Evolutionary conservation across 257 asterid species (phyloP), one percentile per base, ranked within the genome.

Genomic region (Voacanga thouarsii): DNA sequence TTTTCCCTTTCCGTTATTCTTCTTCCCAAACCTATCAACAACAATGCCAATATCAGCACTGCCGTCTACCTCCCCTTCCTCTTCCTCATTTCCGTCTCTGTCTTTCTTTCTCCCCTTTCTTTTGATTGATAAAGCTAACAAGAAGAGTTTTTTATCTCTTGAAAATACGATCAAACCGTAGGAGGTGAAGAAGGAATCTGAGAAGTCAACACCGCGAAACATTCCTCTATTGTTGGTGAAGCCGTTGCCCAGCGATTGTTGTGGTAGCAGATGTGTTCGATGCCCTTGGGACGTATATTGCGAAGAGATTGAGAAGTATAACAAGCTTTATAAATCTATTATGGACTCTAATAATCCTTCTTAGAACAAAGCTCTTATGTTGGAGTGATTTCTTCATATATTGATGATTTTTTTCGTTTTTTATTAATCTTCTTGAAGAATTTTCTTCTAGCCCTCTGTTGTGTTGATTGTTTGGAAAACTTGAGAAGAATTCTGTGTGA

Each of bases 181-280:
- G 53, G 78, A 75, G 80, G 79, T 80, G 53, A 86, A 87, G 53
- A 41, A 68, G 73, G 73, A 68, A 41, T 39, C 73, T 41, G 53
- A 68, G 21, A 41, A 41, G 7, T 19, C 43, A 21, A 19, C 73
- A 0, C 28, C 51, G 12, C 26, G n/a, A 18, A 66, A 37, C 7
- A 83, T 78, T 74, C 92, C 90, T n/a, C 85, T 92, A 78, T 92
- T 89, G 78, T 94, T 93, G 82, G 95, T 90, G 88, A 91, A 89
- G 87, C 95, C 97, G 71, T 49, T 90, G 84, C 91, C 95, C 51
- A 93, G 89, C 68, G 95, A 90, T 84, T 91, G 97, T 82, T 91
- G 95, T 83, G 97, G 92, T 71, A 90, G 91, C 84, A 95, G 97
- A 69, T 91, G 97, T 75, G 90, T 91, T 51, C 86, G 90, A 79